Conservation (phyloP, 768 basidiomycete species). For the Trichaptum fuscoviolaceum region DNA sequence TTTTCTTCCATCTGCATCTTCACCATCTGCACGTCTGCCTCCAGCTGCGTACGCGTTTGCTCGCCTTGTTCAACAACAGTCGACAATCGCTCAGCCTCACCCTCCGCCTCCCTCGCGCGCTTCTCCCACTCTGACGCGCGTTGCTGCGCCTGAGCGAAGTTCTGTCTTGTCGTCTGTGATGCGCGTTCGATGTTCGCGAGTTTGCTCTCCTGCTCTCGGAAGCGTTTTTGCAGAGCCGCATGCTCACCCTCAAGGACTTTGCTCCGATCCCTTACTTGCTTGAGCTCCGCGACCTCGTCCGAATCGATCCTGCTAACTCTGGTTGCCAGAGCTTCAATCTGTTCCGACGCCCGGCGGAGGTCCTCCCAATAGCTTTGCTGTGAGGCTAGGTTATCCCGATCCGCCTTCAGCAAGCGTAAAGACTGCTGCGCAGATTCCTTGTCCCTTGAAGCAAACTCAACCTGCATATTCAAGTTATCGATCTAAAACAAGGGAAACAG, state of each 20-base stretch:
- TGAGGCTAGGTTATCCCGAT: slow-evolving; percentile 50
- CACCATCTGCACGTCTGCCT: slow-evolving; percentile 61
- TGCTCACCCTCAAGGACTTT: slow-evolving; percentile 64
- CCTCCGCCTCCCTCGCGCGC: slow-evolving; percentile 65
- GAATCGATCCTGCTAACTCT: slow-evolving; percentile 59
- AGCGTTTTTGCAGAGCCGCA: slow-evolving; percentile 59
- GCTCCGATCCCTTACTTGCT: slow-evolving; percentile 51
- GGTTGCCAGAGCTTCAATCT: slow-evolving; percentile 62
- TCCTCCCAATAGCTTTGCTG: slow-evolving; percentile 81
- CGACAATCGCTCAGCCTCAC: slow-evolving; percentile 51
- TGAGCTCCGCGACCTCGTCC: slow-evolving; percentile 69
- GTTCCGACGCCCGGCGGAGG: slow-evolving; percentile 61
- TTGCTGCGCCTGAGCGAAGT: slow-evolving; percentile 66
- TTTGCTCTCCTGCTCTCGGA: slow-evolving; percentile 67
- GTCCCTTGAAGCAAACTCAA: slow-evolving; percentile 53
- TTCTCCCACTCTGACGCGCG: slow-evolving; percentile 80
- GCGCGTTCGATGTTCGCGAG: slow-evolving; percentile 55
- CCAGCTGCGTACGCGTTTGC: slow-evolving; percentile 57
- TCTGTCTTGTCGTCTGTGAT: slow-evolving; percentile 52
- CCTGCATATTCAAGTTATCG: slow-evolving; percentile 54
- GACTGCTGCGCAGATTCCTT: slow-evolving; percentile 52
- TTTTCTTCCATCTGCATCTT: slow-evolving; percentile 73
- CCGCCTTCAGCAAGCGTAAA: slow-evolving; percentile 48
- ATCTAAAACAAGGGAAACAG: slow-evolving; percentile 34
- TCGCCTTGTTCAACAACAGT: slow-evolving; percentile 65